A percentile compares a stretch with the other conserved stretches of the same genome.
Evolutionary conservation across 805 yeast species (phyloP).

Genomic region (Saccharomycopsis synnaedendra): DNA sequence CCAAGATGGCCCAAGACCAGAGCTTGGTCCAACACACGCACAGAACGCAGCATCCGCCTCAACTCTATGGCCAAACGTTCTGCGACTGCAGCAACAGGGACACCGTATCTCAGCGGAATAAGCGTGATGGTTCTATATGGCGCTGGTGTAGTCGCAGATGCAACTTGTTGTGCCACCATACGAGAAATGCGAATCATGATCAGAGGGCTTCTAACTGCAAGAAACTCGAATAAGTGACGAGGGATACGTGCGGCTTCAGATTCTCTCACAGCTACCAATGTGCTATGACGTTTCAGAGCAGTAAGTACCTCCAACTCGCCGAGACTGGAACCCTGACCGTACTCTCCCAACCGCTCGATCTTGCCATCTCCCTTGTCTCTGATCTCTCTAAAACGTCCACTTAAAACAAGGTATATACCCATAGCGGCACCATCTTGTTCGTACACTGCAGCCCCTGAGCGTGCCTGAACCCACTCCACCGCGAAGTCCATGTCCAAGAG

Average conservation of each 20-base stretch:
- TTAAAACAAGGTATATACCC: conserved; percentile 80
- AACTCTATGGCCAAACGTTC: conserved; percentile 60
- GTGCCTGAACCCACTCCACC: conserved; percentile 85
- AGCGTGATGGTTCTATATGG: conserved; percentile 74
- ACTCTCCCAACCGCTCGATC: conserved; percentile 47
- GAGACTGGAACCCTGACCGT: conserved; percentile 88
- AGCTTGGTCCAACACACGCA: conserved; percentile 74
- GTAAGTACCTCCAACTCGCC: conserved; percentile 94
- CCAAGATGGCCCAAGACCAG: conserved; percentile 74
- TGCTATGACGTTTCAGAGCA: conserved; percentile 54
- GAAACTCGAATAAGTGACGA: conserved; percentile 72
- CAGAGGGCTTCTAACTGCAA: conserved; percentile 77
- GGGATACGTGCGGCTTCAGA: conserved; percentile 93
- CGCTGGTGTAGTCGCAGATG: conserved; percentile 16
- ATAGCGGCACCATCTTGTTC: conserved; percentile 80
- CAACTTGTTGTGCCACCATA: conserved; percentile 58
- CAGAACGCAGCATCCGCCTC: conserved; percentile 57
- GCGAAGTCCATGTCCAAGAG: conserved; percentile 78
- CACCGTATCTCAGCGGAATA: conserved; percentile 64
- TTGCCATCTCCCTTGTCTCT: conserved; percentile 17
- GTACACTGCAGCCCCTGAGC: conserved; percentile 75
- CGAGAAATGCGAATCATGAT: conserved; percentile 84
- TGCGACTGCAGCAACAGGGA: conserved; percentile 87
- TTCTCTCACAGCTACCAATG: conserved; percentile 80
- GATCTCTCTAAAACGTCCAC: conserved; percentile 75